Conservation (phyloP, 148 eudicot genomes). For the Vaccinium myrtillus region DNA sequence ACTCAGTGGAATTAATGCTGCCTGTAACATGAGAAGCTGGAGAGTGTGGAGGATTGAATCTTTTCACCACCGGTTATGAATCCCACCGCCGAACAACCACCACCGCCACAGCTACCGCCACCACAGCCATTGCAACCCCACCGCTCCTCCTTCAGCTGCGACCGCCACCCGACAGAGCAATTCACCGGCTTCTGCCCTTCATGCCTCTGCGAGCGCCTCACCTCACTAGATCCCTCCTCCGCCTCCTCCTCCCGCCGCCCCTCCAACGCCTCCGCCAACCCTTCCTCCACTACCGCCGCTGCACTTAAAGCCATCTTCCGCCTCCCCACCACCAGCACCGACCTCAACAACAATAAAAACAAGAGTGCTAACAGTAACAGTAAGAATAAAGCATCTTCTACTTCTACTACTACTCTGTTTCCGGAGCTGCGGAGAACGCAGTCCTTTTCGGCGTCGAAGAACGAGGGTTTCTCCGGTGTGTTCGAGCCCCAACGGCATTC, state of each 20-base stretch:
- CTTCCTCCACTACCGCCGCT: conserved; percentile 43
- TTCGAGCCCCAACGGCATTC: conserved; percentile 57
- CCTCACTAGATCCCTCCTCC: conserved; percentile 50
- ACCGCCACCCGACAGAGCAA: conserved; percentile 72
- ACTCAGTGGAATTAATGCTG: conserved; percentile 6
- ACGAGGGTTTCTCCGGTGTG: conserved; percentile 38
- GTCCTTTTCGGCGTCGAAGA: conserved; percentile 77
- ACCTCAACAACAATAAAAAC: background rate
- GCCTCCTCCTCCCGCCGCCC: conserved; percentile 47
- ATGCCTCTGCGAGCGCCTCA: conserved; percentile 90
- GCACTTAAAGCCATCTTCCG: conserved; percentile 46
- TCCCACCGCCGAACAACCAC: conserved; percentile 55
- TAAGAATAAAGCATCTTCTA: conserved; percentile 19
- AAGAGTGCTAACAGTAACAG: conserved; percentile 24
- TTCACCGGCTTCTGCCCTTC: conserved; percentile 91
- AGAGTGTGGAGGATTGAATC: conserved; percentile 21
- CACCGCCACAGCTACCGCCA: conserved; percentile 45
- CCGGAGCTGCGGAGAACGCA: conserved; percentile 76
- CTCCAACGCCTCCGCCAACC: conserved; percentile 40
- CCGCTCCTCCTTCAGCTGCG: conserved; percentile 75
- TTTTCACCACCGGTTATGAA: conserved; percentile 56
- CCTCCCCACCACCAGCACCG: conserved; percentile 12
- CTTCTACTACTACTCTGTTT: conserved; percentile 38
- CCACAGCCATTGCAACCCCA: conserved; percentile 63
- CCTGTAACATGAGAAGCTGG: conserved; percentile 23